Percentiles rank a stretch among this genome's conserved stretches.
Conservation (phyloP, 768 basidiomycete genomes). For the Naganishia kalamii region DNA sequence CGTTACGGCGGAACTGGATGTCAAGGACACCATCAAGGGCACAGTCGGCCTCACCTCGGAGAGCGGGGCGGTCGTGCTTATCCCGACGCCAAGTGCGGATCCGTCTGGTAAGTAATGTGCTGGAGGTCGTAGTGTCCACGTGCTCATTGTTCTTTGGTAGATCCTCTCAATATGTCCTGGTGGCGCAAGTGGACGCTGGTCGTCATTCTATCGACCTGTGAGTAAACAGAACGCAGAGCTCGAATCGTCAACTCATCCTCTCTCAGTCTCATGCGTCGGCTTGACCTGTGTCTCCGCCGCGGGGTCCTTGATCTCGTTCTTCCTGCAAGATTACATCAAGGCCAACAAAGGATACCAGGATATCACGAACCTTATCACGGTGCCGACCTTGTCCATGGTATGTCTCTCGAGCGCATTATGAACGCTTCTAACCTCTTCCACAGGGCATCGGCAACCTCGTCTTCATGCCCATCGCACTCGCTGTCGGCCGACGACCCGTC, state of each 20-base stretch:
- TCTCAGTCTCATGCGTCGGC: constrained; percentile 1
- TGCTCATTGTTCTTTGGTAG: background rate
- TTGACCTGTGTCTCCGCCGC: background rate
- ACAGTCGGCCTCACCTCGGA: background rate
- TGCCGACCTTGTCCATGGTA: constrained; percentile 2
- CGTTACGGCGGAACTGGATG: background rate
- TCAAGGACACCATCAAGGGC: constrained; percentile 1
- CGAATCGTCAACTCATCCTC: background rate
- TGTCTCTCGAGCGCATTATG: background rate
- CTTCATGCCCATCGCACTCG: background rate
- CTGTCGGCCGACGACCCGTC: constrained; percentile 1
- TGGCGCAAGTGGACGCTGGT: constrained; percentile 1
- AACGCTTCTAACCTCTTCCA: background rate
- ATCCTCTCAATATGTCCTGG: constrained; percentile 1
- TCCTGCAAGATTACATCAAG: constrained; percentile 1
- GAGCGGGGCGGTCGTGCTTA: background rate
- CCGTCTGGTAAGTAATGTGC: background rate
- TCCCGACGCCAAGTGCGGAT: background rate
- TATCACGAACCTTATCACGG: constrained; percentile 5
- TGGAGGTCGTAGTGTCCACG: background rate
- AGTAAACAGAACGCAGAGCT: background rate
- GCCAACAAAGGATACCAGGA: constrained; percentile 1
- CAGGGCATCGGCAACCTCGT: background rate
- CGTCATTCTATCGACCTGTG: background rate
- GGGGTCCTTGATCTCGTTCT: background rate